Conservation (phyloP, 2,329 filamentous ascomycete genomes). For the Nothophaeocryptopus gaeumannii region DNA sequence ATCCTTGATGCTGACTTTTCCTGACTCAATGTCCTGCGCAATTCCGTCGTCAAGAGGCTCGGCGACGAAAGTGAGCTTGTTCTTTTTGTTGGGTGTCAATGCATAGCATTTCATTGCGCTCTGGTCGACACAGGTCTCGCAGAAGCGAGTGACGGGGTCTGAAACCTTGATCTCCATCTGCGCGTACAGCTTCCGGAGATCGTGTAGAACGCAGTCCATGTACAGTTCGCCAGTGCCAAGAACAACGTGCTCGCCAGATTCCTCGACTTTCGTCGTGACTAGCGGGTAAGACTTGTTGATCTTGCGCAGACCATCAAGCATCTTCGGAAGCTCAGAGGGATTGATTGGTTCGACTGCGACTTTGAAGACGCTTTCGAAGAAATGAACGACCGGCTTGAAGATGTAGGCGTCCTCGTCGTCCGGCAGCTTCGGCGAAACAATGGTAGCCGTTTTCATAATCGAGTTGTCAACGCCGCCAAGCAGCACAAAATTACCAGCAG, state of each 20-base stretch:
- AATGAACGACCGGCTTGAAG: slow-evolving; percentile 87
- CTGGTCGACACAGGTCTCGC: slow-evolving; percentile 95
- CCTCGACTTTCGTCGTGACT: slow-evolving; percentile 94
- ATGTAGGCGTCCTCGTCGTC: slow-evolving; percentile 92
- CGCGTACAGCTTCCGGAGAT: slow-evolving; percentile 86
- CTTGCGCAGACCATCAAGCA: slow-evolving; percentile 93
- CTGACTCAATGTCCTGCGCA: slow-evolving; percentile 87
- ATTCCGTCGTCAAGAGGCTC: slow-evolving; percentile 95
- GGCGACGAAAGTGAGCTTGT: slow-evolving; percentile 97
- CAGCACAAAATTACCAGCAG: slow-evolving; percentile 91
- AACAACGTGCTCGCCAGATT: slow-evolving; percentile 93
- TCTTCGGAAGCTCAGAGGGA: slow-evolving; percentile 95
- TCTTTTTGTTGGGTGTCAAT: slow-evolving; percentile 97
- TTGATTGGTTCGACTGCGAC: slow-evolving; percentile 98
- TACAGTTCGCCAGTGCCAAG: slow-evolving; percentile 97
- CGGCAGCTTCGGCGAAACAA: slow-evolving; percentile 75
- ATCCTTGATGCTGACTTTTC: slow-evolving; percentile 86
- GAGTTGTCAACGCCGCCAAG: slow-evolving; percentile 93
- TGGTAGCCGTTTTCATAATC: slow-evolving; percentile 93
- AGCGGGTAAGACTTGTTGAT: slow-evolving; percentile 98
- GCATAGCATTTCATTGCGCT: slow-evolving; percentile 98
- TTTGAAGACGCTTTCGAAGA: slow-evolving; percentile 97
- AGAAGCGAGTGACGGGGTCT: slow-evolving; percentile 94
- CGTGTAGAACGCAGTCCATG: slow-evolving; percentile 98
- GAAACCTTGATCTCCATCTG: slow-evolving; percentile 99